Conservation (phyloP, 164 flowering plant genomes). For the Stephania japonica region DNA sequence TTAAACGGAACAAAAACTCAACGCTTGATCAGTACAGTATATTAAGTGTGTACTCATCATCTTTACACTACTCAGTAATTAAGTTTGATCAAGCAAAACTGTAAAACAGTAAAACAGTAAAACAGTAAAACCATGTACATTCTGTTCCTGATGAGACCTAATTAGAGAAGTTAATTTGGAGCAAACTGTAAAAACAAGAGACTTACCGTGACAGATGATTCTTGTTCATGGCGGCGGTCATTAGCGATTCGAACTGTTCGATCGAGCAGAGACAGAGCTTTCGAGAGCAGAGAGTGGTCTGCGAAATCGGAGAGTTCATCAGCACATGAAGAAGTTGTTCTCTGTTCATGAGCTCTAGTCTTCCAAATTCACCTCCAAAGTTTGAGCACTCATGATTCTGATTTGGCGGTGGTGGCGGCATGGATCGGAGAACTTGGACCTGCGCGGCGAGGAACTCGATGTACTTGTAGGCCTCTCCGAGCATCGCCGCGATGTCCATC, state of each 20-base stretch:
- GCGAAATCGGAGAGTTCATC: conserved; percentile 54
- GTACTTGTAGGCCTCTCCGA: conserved; percentile 71
- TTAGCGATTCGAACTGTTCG: conserved; percentile 32
- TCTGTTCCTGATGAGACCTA: conserved; percentile 11
- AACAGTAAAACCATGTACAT: no score
- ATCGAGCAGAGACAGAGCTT: conserved; percentile 46
- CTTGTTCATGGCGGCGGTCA: no score
- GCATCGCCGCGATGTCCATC: conserved; percentile 55
- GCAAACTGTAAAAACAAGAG: no score
- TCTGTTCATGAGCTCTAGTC: conserved; percentile 37
- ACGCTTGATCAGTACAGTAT: no score
- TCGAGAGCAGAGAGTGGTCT: conserved; percentile 36
- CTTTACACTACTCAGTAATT: no score
- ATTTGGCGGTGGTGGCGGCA: conserved; percentile 37
- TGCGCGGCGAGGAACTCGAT: conserved; percentile 63
- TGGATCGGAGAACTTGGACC: conserved; percentile 42
- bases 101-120: no score
- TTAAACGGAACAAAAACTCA: not conserved
- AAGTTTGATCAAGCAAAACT: no score
- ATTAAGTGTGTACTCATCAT: no score
- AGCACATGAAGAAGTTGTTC: conserved; percentile 54
- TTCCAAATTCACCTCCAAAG: conserved; percentile 12
- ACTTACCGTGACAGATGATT: no score
- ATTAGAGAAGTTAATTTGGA: no score
- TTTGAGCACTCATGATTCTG: not conserved